phyloP scores from a whole-genome alignment of 23 red algal genomes.

The Cyanidioschyzon merolae region DNA sequence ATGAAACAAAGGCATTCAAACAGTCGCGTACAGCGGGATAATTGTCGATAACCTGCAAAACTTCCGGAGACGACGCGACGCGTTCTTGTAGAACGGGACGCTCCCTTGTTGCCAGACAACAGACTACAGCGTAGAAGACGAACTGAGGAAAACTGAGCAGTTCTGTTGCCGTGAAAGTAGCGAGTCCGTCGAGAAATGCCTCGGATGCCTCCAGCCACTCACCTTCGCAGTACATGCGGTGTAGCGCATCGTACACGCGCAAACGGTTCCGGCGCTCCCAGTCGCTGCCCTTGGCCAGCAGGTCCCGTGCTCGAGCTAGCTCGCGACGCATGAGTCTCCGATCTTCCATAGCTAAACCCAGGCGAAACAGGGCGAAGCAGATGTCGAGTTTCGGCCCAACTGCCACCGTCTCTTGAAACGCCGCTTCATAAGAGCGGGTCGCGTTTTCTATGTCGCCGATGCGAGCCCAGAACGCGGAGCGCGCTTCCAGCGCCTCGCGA shows the following conservation, averaged over 20 bases:
- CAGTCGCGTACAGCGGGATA: conserved; percentile 38
- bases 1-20: conserved; percentile 58
- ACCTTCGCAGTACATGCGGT: conserved; percentile 33
- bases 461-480: conserved; percentile 54
- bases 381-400: conserved; percentile 87
- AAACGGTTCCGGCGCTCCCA: conserved; percentile 99
- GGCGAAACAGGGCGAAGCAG: conserved; percentile 50
- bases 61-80: conserved; percentile 73
- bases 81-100: conserved; percentile 65
- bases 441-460: conserved; percentile 52
- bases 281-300: conserved; percentile 79
- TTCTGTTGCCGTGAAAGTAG: conserved; percentile 90
- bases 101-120: conserved; percentile 60
- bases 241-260: conserved; percentile 83
- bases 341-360: conserved; percentile 57
- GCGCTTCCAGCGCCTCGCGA: conserved; percentile 60
- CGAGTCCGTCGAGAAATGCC: conserved; percentile 75
- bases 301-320: conserved; percentile 49
- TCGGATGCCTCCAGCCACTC: conserved; percentile 55
- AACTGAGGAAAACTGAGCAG: conserved; percentile 59
- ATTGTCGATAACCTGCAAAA: conserved; percentile 61
- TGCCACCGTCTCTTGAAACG: conserved; percentile 66
- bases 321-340: conserved; percentile 33
- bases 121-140: conserved; percentile 79
- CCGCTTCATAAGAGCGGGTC: conserved; percentile 55